Base-by-base conservation (phyloP, 371 early-diverging fungal genomes). In the Mucor lusitanicus region DNA sequence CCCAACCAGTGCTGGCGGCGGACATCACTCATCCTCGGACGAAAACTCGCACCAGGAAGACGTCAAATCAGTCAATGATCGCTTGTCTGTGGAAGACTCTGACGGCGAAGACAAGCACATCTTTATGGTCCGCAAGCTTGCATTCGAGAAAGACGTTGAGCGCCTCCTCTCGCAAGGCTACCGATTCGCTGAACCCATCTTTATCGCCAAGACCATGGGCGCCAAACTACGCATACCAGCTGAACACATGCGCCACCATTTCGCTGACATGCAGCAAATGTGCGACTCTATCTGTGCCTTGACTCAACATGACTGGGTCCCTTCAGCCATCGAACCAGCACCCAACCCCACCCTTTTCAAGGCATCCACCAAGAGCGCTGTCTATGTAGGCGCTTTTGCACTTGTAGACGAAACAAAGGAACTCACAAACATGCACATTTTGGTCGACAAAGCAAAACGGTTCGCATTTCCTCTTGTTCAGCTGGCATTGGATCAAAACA, bases 121-220 rank as follows among this genome's bases (percentile, higher is more conserved):
- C 13, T 78, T 81, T 50, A 33, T 81, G 25, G 80, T 81, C 11
- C 65, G 63, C 12, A 69, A 68, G 1, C 39, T 79, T 2, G 42
- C 44, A 5, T 39, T 64, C 11, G 71, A 75, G 30, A 68, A 69
- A 25, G 77, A 78, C 6, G 59, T 71, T 0, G 19, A 59, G 0
- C 65, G 70, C 17, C 56, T 81, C n/a, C 55, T 80, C 15, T 67
- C 75, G 3, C 76, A 67, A 39, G 84, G 84, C 2, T 83, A 73
- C 59, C 81, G 84, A 8, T 83, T 83, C 63, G 72, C 80, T 0
- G 81, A 81, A 21, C 62, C 81, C 1, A 40, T 69, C 15, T 81
- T 77, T 62, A 83, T 83, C 39, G 68, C 84, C 4, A 72, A 76
- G 19, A 76, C 73, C 0, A 83, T 83, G 81, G 80, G 75, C 12